phyloP scores from a whole-genome alignment of 331 rosid species.

The Pyrus hybrid region DNA sequence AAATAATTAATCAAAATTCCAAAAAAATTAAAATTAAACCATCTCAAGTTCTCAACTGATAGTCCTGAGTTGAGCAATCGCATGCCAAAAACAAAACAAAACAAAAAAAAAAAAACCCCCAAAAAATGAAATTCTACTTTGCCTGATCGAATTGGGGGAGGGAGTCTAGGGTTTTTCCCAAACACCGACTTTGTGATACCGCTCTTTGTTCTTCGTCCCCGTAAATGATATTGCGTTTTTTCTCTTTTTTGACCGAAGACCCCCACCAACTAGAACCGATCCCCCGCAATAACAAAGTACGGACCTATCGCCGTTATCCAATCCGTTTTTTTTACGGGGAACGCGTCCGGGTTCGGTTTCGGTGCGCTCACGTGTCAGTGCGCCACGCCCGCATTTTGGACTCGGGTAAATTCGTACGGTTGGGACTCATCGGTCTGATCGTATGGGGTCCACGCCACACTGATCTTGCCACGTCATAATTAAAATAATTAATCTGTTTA shows the following conservation, averaged over 20 bases:
- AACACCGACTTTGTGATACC: constrained; percentile 25
- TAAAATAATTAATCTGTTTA: not conserved
- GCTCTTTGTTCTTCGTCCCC: constrained; percentile 13
- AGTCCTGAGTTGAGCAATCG: not conserved
- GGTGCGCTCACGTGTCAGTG: constrained; percentile 40
- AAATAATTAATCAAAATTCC: not conserved
- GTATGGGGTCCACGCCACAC: not conserved
- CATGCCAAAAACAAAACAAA: not conserved
- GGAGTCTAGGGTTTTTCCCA: constrained; percentile 15
- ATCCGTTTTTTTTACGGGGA: constrained; percentile 44
- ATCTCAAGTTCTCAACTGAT: not conserved
- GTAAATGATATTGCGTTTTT: constrained; percentile 7
- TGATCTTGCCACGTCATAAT: constrained; percentile 7
- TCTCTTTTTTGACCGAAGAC: constrained; percentile 42
- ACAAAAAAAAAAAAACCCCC: not conserved
- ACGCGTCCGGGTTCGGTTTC: constrained; percentile 72
- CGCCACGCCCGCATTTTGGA: not conserved
- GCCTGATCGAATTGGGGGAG: not conserved
- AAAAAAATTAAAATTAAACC: not conserved
- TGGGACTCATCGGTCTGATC: not conserved
- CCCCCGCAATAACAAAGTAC: constrained; percentile 39
- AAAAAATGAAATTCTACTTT: constrained; percentile 1
- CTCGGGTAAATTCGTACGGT: not conserved
- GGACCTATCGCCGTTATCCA: constrained; percentile 68
- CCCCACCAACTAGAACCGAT: constrained; percentile 33